Evolutionary conservation across 106 monocot species (phyloP), one percentile per base, ranked within the genome.

Genomic region (Xerophyta viscosa): DNA sequence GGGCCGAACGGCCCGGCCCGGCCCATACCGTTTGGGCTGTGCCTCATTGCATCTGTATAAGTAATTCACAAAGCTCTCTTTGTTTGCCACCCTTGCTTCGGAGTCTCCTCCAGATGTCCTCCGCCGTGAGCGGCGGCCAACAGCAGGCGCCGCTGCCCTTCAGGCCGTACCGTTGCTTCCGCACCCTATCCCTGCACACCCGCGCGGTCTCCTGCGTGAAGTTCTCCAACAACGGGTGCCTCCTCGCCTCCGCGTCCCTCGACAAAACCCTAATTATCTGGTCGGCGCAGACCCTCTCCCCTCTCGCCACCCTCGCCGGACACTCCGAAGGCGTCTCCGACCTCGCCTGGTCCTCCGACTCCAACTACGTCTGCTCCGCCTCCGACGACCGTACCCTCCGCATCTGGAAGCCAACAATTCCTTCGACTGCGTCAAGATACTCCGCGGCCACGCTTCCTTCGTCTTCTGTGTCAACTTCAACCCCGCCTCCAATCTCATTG

Each of bases 381-480:
- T 99, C 98, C 56, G 98, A 98, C 69, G 98, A 98, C 74, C 66
- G 77, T 27, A 78, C 94, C 46, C 67, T 96, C 33, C 80, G 81
- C 42, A 76, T 96, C 56, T 96, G 84, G 80, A 80, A 39, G 39
- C 39, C 62, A 64, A 69, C 61, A 71, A 66, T 20, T 19, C 67
- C 51, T 37, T 45, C 44, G 71, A 69, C 36, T 96, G 88, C 64
- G 65, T 96, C 56, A 73, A 73, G 30, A 48, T 75, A 60, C 78
- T 96, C 43, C 74, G 70, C 24, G 84, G 85, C 33, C 98, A 98
- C 62, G 14, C 69, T 31, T 52, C 54, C 52, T 90, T 79, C 73
- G 98, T 98, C 31, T 98, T 98, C 74, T 90, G 89, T 71, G 89
- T 73, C 41, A 82, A 85, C 55, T 98, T 90, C 68, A 98, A 83